Base-by-base conservation (phyloP, 2,329 filamentous ascomycete genomes). In the Aspergillus intermedius region DNA sequence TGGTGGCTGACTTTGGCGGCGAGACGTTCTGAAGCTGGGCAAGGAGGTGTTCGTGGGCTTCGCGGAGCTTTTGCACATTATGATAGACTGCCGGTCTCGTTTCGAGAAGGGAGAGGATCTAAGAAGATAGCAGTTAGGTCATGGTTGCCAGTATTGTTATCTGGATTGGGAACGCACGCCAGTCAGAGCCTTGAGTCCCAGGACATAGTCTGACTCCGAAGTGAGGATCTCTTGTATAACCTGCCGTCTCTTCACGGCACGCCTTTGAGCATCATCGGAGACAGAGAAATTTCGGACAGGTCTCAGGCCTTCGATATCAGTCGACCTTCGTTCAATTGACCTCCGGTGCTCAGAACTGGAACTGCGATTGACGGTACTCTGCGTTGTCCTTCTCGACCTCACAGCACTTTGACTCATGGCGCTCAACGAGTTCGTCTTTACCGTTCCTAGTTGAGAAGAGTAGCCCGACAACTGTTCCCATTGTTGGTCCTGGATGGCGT, bases 191-290 rank as follows among this genome's bases (percentile, higher is more conserved):
- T 88, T 88, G 49, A 97, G 70, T 60, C 95, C 91, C 13, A 84
- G 82, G 58, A 97, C 84, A 64, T 97, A 97, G 60, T 85, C 82
- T 64, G 93, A 87, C 67, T 97, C 93, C 0, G 91, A 95, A 49
- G 73, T 79, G 52, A 96, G 82, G 45, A 97, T 74, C 69, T 97
- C 93, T 62, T 93, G 87, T 32, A 97, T 70, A 35, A 95, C 83
- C 53, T 84, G 83, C 12, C 88, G 82, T 52, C 93, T 81, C 60
- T 90, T 86, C 17, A 87, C 69, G 1, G 88, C 81, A 46, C 91
- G 81, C 55, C 83, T 79, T 39, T 80, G 79, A n/a, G 86, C 83
- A 25, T 77, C 82, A 49, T 84, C 79, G 56, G 95, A 89, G 9
- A 83, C 65, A 10, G 73, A 63, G 13, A 72, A 70, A 10, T 69